Percentiles rank a stretch among this genome's conserved stretches.
Conservation (phyloP, 257 asterid genomes). For the Solanum pinnatisectum region DNA sequence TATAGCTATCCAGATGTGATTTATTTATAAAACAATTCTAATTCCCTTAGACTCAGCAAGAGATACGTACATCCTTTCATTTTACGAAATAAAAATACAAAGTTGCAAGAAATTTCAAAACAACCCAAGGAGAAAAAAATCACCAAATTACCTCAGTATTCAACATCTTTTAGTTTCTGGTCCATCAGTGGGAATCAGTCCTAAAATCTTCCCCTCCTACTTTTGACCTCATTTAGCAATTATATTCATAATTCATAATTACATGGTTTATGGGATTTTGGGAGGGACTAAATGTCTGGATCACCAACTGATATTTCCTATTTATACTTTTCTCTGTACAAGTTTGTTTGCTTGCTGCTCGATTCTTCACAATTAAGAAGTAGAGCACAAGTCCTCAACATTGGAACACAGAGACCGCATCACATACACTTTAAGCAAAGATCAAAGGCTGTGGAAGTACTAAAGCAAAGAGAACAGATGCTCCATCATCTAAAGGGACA, state of each 20-base stretch:
- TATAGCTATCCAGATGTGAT: background rate
- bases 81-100: background rate
- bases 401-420: background rate
- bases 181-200: background rate
- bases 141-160: background rate
- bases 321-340: background rate
- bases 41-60: background rate
- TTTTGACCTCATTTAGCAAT: background rate
- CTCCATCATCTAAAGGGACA: background rate
- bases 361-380: background rate
- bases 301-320: background rate
- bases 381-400: background rate
- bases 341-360: background rate
- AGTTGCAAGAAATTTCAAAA: background rate
- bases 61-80: background rate
- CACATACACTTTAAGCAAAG: background rate
- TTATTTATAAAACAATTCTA: background rate
- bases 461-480: background rate
- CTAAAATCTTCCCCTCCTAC: background rate
- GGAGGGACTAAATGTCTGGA: background rate
- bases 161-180: background rate
- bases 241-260: background rate
- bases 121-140: background rate
- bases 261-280: background rate
- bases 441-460: background rate